Conservation (phyloP, 192 early-diverging fungal genomes). For the Coemansia sp. region DNA sequence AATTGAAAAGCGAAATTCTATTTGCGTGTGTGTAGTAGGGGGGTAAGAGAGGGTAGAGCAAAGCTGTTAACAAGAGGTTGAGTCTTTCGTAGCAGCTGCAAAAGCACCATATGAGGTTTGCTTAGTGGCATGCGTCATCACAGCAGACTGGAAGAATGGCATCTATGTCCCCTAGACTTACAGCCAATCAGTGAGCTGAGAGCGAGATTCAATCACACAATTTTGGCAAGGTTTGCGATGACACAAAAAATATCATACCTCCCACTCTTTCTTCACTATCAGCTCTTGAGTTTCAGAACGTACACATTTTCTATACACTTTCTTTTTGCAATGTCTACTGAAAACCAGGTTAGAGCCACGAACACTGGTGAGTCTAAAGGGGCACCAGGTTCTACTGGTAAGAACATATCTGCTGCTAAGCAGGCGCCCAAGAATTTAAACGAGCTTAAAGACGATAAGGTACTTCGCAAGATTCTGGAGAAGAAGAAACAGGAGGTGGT, state of each 20-base stretch:
- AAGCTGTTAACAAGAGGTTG: not conserved
- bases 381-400: not conserved
- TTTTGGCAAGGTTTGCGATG: not conserved
- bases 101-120: not conserved
- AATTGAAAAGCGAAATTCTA: not conserved
- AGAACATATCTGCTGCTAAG: not conserved
- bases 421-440: conserved; percentile 19
- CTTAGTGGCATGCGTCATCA: not conserved
- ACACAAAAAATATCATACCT: not conserved
- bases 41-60: not conserved
- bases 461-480: conserved; percentile 37
- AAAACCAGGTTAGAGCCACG: not conserved
- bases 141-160: not conserved
- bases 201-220: not conserved
- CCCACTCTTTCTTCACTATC: not conserved
- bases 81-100: not conserved
- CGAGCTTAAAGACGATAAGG: conserved; percentile 33
- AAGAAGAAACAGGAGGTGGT: conserved; percentile 44
- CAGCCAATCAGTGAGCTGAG: not conserved
- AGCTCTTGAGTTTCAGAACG: not conserved
- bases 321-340: not conserved
- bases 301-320: not conserved
- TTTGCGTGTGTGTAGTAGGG: not conserved
- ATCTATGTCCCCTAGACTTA: not conserved
- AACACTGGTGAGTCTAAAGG: not conserved